These are phyloP conservation scores for Myriosclerotinia curreyana DNA, from an alignment of 2,329 filamentous ascomycete species.

Conservation along the genomic window DNA sequence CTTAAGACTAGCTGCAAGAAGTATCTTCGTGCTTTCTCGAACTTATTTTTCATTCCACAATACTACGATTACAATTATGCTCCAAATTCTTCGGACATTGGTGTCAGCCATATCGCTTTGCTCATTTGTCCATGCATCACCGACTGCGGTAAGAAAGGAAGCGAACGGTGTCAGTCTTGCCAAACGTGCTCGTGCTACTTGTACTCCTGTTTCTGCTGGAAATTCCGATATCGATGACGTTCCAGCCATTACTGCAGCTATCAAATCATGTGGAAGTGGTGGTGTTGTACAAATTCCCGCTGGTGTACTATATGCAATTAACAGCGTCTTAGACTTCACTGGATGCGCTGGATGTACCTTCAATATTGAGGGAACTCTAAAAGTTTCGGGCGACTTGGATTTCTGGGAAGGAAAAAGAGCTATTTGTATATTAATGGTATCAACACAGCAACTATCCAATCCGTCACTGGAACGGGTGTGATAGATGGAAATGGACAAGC, in stretches of 20 bases:
- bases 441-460: conserved; percentile 43
- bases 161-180: conserved; percentile 15
- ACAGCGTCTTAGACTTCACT: conserved; percentile 44
- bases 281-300: conserved; percentile 47
- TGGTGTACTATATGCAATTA: conserved; percentile 44
- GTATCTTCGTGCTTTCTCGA: background rate
- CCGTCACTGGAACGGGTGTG: conserved; percentile 42
- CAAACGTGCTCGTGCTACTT: conserved; percentile 32
- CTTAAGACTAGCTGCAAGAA: background rate
- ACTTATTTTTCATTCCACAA: background rate
- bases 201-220: conserved; percentile 29
- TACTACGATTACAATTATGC: background rate
- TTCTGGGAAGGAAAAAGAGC: conserved; percentile 45
- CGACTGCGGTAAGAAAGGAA: background rate
- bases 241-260: conserved; percentile 45
- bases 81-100: background rate
- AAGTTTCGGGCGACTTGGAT: conserved; percentile 41
- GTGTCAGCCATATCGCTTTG: conserved; percentile 5
- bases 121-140: background rate
- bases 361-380: conserved; percentile 46
- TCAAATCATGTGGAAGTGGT: conserved; percentile 42
- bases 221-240: conserved; percentile 42
- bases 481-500: conserved; percentile 50
- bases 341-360: conserved; percentile 46
- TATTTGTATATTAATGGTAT: conserved; percentile 44